Conservation (phyloP, 805 yeast species). For the Candida chauliodis region DNA sequence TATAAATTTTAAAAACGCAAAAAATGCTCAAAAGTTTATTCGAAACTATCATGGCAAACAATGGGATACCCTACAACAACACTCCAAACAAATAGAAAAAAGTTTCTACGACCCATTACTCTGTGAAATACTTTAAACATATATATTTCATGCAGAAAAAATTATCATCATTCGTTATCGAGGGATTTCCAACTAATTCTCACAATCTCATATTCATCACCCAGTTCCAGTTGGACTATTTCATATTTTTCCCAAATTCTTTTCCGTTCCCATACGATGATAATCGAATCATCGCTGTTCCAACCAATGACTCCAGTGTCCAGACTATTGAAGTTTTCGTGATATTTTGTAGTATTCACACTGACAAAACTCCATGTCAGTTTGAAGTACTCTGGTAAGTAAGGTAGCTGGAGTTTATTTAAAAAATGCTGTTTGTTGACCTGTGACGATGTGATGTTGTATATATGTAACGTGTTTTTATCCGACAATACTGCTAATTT, state of each 20-base stretch:
- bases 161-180: slow-evolving; percentile 11
- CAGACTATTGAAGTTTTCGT: slow-evolving; percentile 11
- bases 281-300: slow-evolving; percentile 69
- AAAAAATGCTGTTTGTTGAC: slow-evolving; percentile 62
- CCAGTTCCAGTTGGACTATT: slow-evolving; percentile 25
- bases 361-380: slow-evolving; percentile 89
- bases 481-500: slow-evolving; percentile 83
- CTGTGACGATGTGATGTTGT: slow-evolving; percentile 39
- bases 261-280: slow-evolving; percentile 70
- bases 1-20: slow-evolving; percentile 41
- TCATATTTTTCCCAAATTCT: slow-evolving; percentile 86
- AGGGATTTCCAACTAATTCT: slow-evolving; percentile 26
- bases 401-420: slow-evolving; percentile 53
- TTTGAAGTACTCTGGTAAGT: slow-evolving; percentile 63
- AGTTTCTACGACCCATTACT: slow-evolving; percentile 33
- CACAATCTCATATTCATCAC: slow-evolving; percentile 18
- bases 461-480: slow-evolving; percentile 86
- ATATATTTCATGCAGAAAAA: neutral
- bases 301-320: slow-evolving; percentile 55
- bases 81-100: slow-evolving; percentile 13
- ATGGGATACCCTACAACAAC: slow-evolving; percentile 26
- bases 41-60: slow-evolving; percentile 50
- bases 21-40: slow-evolving; percentile 50
- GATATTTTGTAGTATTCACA: slow-evolving; percentile 48
- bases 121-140: slow-evolving; percentile 24